Evolutionary conservation across 257 asterid genomes (phyloP).

Genomic region (Dorcoceras hygrometricum): DNA sequence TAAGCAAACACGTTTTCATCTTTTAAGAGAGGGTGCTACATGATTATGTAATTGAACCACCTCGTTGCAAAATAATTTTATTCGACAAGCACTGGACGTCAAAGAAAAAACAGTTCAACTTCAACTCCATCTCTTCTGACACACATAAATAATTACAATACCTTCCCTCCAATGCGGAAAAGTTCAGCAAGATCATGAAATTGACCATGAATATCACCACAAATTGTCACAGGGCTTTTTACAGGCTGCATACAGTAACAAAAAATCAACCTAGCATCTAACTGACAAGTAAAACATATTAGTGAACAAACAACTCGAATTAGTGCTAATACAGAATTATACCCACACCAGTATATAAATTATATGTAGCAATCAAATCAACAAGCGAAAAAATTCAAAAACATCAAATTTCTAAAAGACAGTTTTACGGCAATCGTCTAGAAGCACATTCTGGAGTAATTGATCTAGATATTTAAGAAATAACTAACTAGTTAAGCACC

Average conservation of each 20-base stretch:
- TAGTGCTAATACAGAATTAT: background rate
- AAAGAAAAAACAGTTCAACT: background rate
- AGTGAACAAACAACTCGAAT: background rate
- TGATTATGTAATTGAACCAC: background rate
- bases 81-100: background rate
- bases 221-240: constrained; percentile 89
- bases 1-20: background rate
- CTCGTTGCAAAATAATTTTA: background rate
- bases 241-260: constrained; percentile 75
- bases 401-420: background rate
- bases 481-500: background rate
- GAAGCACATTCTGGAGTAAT: background rate
- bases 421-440: background rate
- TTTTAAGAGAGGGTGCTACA: background rate
- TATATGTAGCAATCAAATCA: background rate
- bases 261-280: constrained; percentile 26
- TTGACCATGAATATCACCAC: constrained; percentile 98
- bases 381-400: background rate
- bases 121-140: too few relatives aligned
- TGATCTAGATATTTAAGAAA: background rate
- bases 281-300: background rate
- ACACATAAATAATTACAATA: constrained; percentile 28
- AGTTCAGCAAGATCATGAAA: constrained; percentile 96
- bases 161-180: constrained; percentile 98
- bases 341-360: background rate